These are phyloP conservation scores for Botrytis porri DNA, from an alignment of 2,329 filamentous ascomycete genomes.

Conservation along the genomic window DNA sequence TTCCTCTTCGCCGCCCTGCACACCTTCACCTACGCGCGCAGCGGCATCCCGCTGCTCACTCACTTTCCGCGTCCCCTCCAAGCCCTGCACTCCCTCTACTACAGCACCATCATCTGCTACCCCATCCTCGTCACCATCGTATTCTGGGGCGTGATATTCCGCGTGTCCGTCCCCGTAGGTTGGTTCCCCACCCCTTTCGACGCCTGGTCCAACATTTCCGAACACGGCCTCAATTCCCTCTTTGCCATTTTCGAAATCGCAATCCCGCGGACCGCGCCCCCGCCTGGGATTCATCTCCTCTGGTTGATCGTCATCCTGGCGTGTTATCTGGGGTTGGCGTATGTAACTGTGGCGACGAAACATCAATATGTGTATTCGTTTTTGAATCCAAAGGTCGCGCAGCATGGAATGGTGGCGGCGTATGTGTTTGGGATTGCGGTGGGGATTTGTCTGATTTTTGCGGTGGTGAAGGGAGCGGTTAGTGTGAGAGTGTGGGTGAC, in stretches of 20 bases:
- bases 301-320: conserved; percentile 68
- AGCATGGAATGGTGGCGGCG: conserved; percentile 26
- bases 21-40: conserved; percentile 63
- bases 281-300: conserved; percentile 63
- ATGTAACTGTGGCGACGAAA: conserved; percentile 66
- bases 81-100: conserved; percentile 61
- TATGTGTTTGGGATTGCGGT: conserved; percentile 35
- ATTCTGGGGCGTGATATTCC: conserved; percentile 64
- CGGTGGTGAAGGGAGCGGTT: conserved; percentile 23
- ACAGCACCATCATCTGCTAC: conserved; percentile 59
- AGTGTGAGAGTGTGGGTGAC: conserved; percentile 36
- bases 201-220: conserved; percentile 65
- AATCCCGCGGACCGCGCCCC: conserved; percentile 61
- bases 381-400: conserved; percentile 54
- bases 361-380: conserved; percentile 77
- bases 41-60: conserved; percentile 56
- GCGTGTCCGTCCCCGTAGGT: conserved; percentile 38
- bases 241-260: conserved; percentile 76
- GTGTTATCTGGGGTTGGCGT: conserved; percentile 71
- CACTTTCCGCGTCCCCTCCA: conserved; percentile 60
- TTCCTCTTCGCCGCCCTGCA: conserved; percentile 65
- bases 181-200: conserved; percentile 47
- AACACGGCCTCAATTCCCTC: conserved; percentile 70
- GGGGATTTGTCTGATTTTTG: conserved; percentile 32
- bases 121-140: conserved; percentile 70